Evolutionary conservation across 176 grass and related monocot species (phyloP).

Genomic region (Stipa capillata): DNA sequence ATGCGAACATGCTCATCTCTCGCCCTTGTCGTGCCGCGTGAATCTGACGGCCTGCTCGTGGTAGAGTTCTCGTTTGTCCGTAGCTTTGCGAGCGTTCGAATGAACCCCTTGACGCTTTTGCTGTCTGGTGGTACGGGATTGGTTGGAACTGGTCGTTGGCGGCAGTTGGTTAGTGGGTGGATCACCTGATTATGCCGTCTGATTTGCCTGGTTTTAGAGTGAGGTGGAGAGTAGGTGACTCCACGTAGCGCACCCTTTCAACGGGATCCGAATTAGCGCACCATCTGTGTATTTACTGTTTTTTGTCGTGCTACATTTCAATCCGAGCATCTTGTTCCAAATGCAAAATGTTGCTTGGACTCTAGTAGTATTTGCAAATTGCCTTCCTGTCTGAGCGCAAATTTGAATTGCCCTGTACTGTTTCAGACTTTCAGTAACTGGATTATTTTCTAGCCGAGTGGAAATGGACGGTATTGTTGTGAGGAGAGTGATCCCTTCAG

Average conservation of each 20-base stretch:
- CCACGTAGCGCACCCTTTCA: too few relatives aligned
- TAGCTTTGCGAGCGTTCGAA: neutral
- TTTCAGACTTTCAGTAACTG: conserved; percentile 4
- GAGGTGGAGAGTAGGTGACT: neutral
- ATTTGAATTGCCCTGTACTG: too few relatives aligned
- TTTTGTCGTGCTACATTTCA: too few relatives aligned
- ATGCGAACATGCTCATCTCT: neutral
- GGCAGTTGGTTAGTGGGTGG: neutral
- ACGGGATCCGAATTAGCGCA: too few relatives aligned
- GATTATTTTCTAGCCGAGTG: conserved; percentile 2
- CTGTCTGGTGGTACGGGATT: neutral
- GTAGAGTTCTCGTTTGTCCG: neutral
- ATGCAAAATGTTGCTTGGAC: neutral
- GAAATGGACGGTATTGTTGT: conserved; percentile 77
- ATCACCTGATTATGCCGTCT: neutral
- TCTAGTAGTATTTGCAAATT: neutral
- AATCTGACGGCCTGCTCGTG: too few relatives aligned
- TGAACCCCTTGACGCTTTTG: neutral
- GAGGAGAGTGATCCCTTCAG: conserved; percentile 87
- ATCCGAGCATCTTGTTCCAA: neutral
- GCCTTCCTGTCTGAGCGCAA: neutral
- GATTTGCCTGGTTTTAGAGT: neutral
- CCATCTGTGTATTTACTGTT: too few relatives aligned
- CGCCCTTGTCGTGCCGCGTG: too few relatives aligned
- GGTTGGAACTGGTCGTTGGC: neutral